Evolutionary conservation across 2,329 filamentous ascomycete species (phyloP).

Genomic region (Talaromyces sp.): DNA sequence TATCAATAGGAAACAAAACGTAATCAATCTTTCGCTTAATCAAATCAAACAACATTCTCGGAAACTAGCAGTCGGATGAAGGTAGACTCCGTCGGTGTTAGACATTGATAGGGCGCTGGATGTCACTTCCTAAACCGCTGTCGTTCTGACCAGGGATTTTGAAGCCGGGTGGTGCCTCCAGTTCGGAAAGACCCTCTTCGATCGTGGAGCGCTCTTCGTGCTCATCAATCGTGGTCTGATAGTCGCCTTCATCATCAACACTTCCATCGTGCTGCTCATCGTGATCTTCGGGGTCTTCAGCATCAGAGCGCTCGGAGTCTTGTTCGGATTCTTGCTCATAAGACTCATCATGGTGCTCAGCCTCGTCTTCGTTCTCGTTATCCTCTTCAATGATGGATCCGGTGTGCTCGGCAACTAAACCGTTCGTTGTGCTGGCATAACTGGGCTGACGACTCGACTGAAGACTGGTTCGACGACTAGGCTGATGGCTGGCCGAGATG

Average conservation of each 20-base stretch:
- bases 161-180: conserved; percentile 15
- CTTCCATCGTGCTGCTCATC: conserved; percentile 17
- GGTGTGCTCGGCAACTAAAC: conserved; percentile 29
- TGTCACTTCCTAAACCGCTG: conserved; percentile 18
- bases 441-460: conserved; percentile 37
- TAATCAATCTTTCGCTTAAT: conserved; percentile 1
- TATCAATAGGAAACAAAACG: conserved; percentile 5
- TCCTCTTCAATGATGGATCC: conserved; percentile 24
- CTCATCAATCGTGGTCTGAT: conserved; percentile 17
- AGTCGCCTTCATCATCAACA: conserved; percentile 19
- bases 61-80: not conserved
- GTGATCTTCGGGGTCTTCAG: not conserved
- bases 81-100: not conserved
- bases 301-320: conserved; percentile 18
- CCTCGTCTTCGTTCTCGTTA: conserved; percentile 28
- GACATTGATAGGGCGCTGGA: conserved; percentile 10
- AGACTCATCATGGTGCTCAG: conserved; percentile 24
- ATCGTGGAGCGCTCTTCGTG: conserved; percentile 8
- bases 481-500: conserved; percentile 37
- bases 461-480: conserved; percentile 25
- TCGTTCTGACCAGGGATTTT: conserved; percentile 14
- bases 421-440: conserved; percentile 40
- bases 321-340: conserved; percentile 17
- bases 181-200: conserved; percentile 14
- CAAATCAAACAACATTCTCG: not conserved